These are phyloP conservation scores for Byssothecium circinans DNA, from an alignment of 2,329 filamentous ascomycete species.

Conservation along the genomic window DNA sequence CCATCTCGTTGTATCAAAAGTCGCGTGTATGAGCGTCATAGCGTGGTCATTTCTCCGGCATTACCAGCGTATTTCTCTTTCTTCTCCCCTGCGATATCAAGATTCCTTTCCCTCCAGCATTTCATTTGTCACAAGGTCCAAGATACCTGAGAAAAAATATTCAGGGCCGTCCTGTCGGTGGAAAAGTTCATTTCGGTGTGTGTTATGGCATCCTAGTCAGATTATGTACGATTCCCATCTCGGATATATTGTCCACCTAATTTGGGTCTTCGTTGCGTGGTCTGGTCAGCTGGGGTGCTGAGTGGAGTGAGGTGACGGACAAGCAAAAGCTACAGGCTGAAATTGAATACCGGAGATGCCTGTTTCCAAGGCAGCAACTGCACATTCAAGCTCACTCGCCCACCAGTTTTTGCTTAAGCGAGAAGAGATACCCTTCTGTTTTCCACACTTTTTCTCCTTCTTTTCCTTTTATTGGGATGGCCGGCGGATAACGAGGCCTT, in stretches of 20 bases:
- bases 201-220: slow-evolving; percentile 9
- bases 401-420: slow-evolving; percentile 37
- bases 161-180: slow-evolving; percentile 20
- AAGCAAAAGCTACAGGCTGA: slow-evolving; percentile 33
- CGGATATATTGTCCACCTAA: slow-evolving; percentile 38
- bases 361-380: slow-evolving; percentile 16
- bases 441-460: slow-evolving; percentile 13
- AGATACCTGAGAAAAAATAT: slow-evolving; percentile 28
- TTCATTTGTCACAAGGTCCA: slow-evolving; percentile 36
- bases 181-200: slow-evolving; percentile 8
- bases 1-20: slow-evolving; percentile 41
- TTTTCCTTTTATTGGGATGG: slow-evolving; percentile 9
- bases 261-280: slow-evolving; percentile 26
- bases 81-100: slow-evolving; percentile 37
- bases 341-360: slow-evolving; percentile 35
- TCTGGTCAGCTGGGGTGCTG: slow-evolving; percentile 19
- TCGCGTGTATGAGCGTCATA: slow-evolving; percentile 44
- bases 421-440: slow-evolving; percentile 43
- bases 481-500: slow-evolving; percentile 12
- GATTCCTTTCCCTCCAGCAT: slow-evolving; percentile 34
- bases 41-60: slow-evolving; percentile 41
- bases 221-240: slow-evolving; percentile 19
- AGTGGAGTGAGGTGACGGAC: slow-evolving; percentile 23
- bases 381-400: slow-evolving; percentile 39
- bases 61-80: slow-evolving; percentile 41